Evolutionary conservation across 805 yeast species (phyloP), one percentile per base, ranked within the genome.

Genomic region (Komagataella mondaviorum): DNA sequence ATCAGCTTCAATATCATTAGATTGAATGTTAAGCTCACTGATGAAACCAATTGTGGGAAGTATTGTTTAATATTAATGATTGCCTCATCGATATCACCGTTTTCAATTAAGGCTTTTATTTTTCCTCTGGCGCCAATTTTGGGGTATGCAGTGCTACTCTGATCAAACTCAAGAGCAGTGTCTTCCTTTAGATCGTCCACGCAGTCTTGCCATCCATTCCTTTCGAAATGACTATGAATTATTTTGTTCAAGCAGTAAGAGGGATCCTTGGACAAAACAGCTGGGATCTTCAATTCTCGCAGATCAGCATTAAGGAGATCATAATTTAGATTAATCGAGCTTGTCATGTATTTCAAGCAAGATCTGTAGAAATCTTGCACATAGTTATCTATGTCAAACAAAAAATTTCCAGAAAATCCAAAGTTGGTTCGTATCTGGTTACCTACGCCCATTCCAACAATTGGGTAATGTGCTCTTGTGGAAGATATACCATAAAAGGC

Each of bases 391-490:
- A 79, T 75, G 57, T 78, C 75, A 58, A 75, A 79, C 52, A 65
- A 64, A 60, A 79, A 79, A 14, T 49, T 48, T 16, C 52, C 55
- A 3, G 50, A 46, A 51, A 69, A 64, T 2, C 83, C 83, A 49
- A 83, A 80, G 57, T 84, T 83, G 3, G 83, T 72, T 8, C 60
- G 60, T 4, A 81, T 65, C 1, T 64, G 53, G 51, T 66, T 70
- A 56, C 75, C 75, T 20, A 68, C 63, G 7, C 67, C 63, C 56
- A 77, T 61, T n/a, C 77, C 76, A 22, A 77, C 63, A 23, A 65
- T 61, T 0, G 88, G 88, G 5, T 66, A 60, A 12, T 23, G 36
- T 2, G 51, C 22, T 7, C 51, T 45, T 24, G 63, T 59, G 39
- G 65, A 64, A 22, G 70, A 63, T 14, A 77, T 58, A 53, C 77